These are phyloP conservation scores for Aciculosporium take DNA, from an alignment of 2,329 filamentous ascomycete species.

Conservation along the genomic window DNA sequence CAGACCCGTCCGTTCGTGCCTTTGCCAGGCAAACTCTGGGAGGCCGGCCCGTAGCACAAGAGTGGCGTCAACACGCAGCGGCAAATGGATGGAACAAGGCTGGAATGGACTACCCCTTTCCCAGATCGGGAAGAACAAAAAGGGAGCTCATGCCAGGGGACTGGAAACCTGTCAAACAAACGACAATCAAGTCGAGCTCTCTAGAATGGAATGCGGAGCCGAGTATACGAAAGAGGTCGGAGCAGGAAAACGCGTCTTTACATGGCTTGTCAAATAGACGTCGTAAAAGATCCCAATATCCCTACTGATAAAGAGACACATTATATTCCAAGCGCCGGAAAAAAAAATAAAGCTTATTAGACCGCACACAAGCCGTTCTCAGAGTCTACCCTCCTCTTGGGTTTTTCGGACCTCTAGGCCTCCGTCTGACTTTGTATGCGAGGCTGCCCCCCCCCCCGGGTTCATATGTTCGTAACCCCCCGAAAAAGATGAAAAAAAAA, in stretches of 20 bases:
- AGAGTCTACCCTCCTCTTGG: slow-evolving; percentile 4
- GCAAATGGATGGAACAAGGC: too few species aligned
- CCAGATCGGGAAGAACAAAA: too few species aligned
- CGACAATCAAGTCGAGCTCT: background rate
- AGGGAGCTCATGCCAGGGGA: too few species aligned
- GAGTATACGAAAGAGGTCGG: background rate
- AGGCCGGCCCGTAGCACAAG: too few species aligned
- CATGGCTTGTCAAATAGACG: slow-evolving; percentile 10
- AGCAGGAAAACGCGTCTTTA: slow-evolving; percentile 11
- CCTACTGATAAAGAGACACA: slow-evolving; percentile 17
- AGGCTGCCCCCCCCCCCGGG: background rate
- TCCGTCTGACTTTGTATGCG: slow-evolving; percentile 14
- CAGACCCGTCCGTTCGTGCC: too few species aligned
- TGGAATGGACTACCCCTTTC: too few species aligned
- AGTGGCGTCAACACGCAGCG: too few species aligned
- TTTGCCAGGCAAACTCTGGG: too few species aligned
- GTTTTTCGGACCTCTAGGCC: background rate
- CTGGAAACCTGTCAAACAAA: too few species aligned
- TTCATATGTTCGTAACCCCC: slow-evolving; percentile 23
- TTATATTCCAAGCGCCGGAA: slow-evolving; percentile 15
- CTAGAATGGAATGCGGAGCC: background rate
- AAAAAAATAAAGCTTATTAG: slow-evolving; percentile 5
- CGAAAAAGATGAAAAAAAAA: too few species aligned
- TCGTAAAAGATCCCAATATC: slow-evolving; percentile 13
- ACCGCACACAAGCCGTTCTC: slow-evolving; percentile 5